Evolutionary conservation across 2,329 filamentous ascomycete species (phyloP), one percentile per base, ranked within the genome.

Genomic region (Macroventuria anomochaeta): DNA sequence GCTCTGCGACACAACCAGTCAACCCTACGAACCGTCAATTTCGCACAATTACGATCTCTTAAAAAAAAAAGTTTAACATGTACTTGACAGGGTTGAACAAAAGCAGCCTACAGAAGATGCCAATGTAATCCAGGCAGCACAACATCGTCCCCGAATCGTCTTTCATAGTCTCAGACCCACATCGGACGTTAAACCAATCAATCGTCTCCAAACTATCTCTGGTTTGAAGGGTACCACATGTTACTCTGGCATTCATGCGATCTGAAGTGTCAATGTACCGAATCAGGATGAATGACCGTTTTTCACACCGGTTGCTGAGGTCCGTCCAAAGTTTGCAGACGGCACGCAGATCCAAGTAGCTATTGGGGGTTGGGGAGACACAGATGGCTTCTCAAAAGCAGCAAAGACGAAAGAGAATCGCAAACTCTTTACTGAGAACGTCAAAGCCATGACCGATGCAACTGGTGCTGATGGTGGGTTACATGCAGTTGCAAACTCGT

Each of bases 331-430:
- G 13, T 88, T 88, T 43, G 39, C 63, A 4, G 63, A 78, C 0
- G 77, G 76, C 11, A 85, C 86, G 12, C 36, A 43, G 12, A 23
- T 53, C 2, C 43, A 43, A 11, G 21, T 53, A 47, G 88, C 89
- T 13, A 85, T 92, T 59, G 89, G 89, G 8, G 89, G 88, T 41
- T 92, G 89, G 88, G 88, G 88, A 0, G 86, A 90, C 55, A 86
- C 82, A 0, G 70, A 73, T 7, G 88, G 87, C 0, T 91, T 90
- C 63, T 80, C 82, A 0, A 69, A 53, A 1, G 87, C 82, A 0
- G 84, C 85, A 1, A 79, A 77, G 44, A 79, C 80, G 3, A 76
- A 81, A 1, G 62, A 72, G 7, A 81, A 79, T 1, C 82, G 86
- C 17, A 76, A 79, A 55, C 75, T 74, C 5, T 92, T 88, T 74